These are phyloP conservation scores for Gossypium sturtianum DNA, from an alignment of 345 rosid genomes.

Conservation along the genomic window DNA sequence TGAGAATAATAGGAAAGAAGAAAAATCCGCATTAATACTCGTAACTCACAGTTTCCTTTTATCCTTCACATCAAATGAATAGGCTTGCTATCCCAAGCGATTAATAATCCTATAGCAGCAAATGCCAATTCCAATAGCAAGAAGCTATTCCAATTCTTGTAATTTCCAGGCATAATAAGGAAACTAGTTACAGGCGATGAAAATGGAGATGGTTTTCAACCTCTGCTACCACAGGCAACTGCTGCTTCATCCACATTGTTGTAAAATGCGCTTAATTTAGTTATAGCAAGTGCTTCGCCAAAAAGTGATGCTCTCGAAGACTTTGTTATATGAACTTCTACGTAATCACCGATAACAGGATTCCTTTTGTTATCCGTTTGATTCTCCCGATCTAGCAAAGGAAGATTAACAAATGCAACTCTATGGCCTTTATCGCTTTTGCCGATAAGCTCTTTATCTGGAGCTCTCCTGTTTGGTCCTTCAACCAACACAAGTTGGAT, in stretches of 20 bases:
- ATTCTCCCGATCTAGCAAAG: conserved; percentile 34
- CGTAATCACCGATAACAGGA: conserved; percentile 66
- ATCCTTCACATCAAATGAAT: conserved; percentile 3
- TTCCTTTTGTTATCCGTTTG: conserved; percentile 28
- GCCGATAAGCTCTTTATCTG: conserved; percentile 76
- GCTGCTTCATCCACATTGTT: conserved; percentile 29
- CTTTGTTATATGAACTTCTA: conserved; percentile 62
- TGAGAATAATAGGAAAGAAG: background rate
- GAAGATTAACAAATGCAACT: conserved; percentile 49
- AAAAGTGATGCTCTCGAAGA: conserved; percentile 68
- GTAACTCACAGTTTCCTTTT: background rate
- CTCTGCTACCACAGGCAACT: conserved; percentile 46
- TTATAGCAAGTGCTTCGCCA: conserved; percentile 75
- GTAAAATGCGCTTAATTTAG: conserved; percentile 58
- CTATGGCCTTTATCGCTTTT: conserved; percentile 84
- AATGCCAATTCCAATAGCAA: background rate
- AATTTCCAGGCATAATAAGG: background rate
- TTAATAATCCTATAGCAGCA: background rate
- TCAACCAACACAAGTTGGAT: conserved; percentile 72
- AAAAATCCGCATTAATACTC: background rate
- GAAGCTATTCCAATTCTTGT: conserved; percentile 1
- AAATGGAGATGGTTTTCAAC: conserved; percentile 8
- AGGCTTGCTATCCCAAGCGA: background rate
- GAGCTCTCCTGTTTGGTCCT: conserved; percentile 92
- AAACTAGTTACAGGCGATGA: background rate